Base-by-base conservation (phyloP, 805 yeast species). In the Metschnikowia shivogae region DNA sequence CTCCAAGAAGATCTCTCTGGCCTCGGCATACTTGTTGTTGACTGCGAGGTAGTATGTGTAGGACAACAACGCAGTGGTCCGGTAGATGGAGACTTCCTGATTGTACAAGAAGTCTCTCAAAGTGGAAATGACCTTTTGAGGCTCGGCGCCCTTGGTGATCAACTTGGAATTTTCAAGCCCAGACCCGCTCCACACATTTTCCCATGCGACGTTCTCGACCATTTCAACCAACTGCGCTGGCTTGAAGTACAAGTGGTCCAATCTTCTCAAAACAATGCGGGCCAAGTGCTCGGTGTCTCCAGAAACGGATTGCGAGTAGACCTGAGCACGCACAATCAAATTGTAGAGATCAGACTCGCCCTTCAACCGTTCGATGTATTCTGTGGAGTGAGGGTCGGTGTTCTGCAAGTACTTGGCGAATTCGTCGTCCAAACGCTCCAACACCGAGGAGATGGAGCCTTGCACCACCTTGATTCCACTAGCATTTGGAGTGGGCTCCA, bases 401-500 rank as follows among this genome's bases (percentile, higher is more conserved):
- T 80, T 80, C 63, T 90, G 89, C 58, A 93, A 77, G 38, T 95
- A 88, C 56, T 84, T 82, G 50, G 86, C 86, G 59, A 90, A 84
- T 72, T 93, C 99, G 60, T 92, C 98, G 62, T 89, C 97, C 51
- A 93, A 77, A 67, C 97, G 84, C 72, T 92, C 99, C 50, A 92
- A 85, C 48, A 86, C 79, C 7, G 97, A 83, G 39, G 86, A 80
- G 39, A 93, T 73, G 24, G 96, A 86, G 39, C 99, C 99, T 49
- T 83, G 76, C 44, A 93, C 77, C 55, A 78, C 82, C 62, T 79
- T 78, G 49, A 85, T 72, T 48, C 97, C 97, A 17, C 67, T 58
- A 7, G 58, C 70, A 45, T 77, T 74, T 46, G 81, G 77, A 37
- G 84, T 74, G 43, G 70, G 74, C 72, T 85, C 93, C 42, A 77